Evolutionary conservation across 1,139 yeast species (phyloP).

Genomic region (Hyphopichia fennica): DNA sequence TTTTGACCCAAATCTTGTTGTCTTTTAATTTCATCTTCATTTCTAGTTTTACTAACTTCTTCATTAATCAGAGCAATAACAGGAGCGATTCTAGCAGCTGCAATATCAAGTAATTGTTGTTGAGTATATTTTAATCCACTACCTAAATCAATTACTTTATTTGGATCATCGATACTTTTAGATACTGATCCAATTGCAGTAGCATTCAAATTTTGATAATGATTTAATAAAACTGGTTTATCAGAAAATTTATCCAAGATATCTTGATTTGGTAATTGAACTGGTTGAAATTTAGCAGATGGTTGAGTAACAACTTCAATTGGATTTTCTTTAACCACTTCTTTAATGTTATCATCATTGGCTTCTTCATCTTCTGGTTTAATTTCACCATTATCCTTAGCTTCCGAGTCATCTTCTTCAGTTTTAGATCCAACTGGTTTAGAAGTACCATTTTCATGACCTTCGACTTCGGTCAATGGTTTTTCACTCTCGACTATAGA

Average conservation of each 20-base stretch:
- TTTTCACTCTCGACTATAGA: constrained; percentile 3
- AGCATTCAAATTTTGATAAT: constrained; percentile 50
- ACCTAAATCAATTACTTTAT: constrained; percentile 52
- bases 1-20: constrained; percentile 40
- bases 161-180: constrained; percentile 49
- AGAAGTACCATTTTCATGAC: neutral
- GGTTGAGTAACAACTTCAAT: constrained; percentile 36
- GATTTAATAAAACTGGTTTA: constrained; percentile 48
- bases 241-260: constrained; percentile 43
- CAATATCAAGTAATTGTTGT: constrained; percentile 55
- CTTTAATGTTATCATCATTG: constrained; percentile 25
- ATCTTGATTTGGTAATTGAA: constrained; percentile 36
- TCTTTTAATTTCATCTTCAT: constrained; percentile 47
- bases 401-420: constrained; percentile 3
- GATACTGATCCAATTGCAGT: constrained; percentile 50
- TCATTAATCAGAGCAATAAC: constrained; percentile 51
- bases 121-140: constrained; percentile 57
- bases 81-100: constrained; percentile 58
- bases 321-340: constrained; percentile 28
- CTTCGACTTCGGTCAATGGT: neutral
- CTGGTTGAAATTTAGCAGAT: constrained; percentile 34
- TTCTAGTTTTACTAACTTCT: constrained; percentile 47
- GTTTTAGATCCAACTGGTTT: constrained; percentile 3
- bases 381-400: constrained; percentile 6
- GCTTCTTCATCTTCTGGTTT: constrained; percentile 5